Base-by-base conservation (phyloP, 2,329 filamentous ascomycete genomes). In the Akanthomyces lecanii region DNA sequence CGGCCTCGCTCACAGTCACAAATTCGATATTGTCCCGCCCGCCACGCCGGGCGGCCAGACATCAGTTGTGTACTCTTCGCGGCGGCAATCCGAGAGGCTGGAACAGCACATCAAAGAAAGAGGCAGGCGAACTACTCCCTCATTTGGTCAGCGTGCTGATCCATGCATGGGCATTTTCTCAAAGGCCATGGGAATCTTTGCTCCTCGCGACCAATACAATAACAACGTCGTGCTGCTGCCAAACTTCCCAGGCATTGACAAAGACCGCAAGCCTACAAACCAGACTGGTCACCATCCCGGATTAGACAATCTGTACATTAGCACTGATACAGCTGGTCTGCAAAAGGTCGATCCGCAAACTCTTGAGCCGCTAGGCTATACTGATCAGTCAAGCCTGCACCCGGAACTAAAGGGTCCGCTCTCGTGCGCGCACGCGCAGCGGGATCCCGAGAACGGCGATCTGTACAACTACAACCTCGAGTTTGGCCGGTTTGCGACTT, bases 391-490 rank as follows among this genome's bases (percentile, higher is more conserved):
- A 1, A 71, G 70, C 2, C 78, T 96, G 16, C 88, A 96, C 71
- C 87, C 89, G 0, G 80, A 84, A 0, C 80, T 96, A 14, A 84
- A 78, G 14, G 91, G 91, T 0, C 83, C 82, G 0, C 71, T 90
- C 16, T 88, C 88, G 2, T 88, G 84, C 45, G 85, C 91, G 0
- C 92, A 96, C 71, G 85, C 88, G 0, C 86, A 88, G 61, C 82
- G 84, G 0, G 90, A 95, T 71, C 89, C 88, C 0, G 73, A 76
- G 0, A 92, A 87, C 0, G 91, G 91, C 7, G 90, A 95, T 66
- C 71, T 90, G 7, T 94, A 85, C 80, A 96, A 95, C 75, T 94
- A 85, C 76, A 96, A 96, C 70, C 82, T 93, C n/a, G 81, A 86
- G 0, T 72, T 90, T 21, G 87, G 86, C 0, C 74, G 72, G 0